A percentile compares a stretch with the other conserved stretches of the same genome.
phyloP scores from a whole-genome alignment of 768 basidiomycete genomes.

The Amanita jacksonii region DNA sequence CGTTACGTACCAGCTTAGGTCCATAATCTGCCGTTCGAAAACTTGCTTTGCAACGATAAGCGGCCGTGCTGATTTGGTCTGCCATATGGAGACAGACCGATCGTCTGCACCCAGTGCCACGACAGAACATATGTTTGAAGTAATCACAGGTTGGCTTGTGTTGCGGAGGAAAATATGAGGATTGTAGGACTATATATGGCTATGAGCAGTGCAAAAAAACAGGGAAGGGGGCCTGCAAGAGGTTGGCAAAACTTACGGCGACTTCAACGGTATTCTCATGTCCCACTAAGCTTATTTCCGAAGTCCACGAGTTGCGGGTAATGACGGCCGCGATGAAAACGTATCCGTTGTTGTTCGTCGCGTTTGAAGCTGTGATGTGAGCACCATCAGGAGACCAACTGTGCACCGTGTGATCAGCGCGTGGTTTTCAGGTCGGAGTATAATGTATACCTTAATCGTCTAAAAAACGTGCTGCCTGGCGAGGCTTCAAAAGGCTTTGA shows the following conservation, averaged over 20 bases:
- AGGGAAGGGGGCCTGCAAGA: neutral
- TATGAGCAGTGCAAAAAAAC: conserved; percentile 4
- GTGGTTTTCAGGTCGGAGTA: neutral
- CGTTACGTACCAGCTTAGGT: conserved; percentile 82
- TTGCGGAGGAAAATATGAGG: conserved; percentile 90
- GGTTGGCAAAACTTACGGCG: conserved; percentile 50
- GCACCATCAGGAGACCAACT: conserved; percentile 99
- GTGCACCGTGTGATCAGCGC: too few species aligned
- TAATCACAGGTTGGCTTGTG: conserved; percentile 52
- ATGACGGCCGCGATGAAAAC: conserved; percentile 98
- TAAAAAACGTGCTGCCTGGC: conserved; percentile 91
- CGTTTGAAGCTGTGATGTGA: conserved; percentile 94
- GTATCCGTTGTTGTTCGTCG: conserved; percentile 91
- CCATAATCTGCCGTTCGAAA: conserved; percentile 91
- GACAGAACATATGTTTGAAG: conserved; percentile 82
- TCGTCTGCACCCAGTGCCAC: conserved; percentile 93
- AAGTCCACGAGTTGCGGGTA: conserved; percentile 79
- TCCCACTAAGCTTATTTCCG: conserved; percentile 90
- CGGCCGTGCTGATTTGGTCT: conserved; percentile 86
- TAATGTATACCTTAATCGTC: conserved; percentile 61
- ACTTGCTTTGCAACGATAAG: conserved; percentile 90
- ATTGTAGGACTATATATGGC: conserved; percentile 64
- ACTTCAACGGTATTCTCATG: conserved; percentile 97
- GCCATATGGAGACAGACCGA: conserved; percentile 91
- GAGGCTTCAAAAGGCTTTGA: conserved; percentile 89